A percentile compares a stretch with the other conserved stretches of the same genome.
phyloP scores from a whole-genome alignment of 768 basidiomycete genomes.

The Crucibulum laeve region DNA sequence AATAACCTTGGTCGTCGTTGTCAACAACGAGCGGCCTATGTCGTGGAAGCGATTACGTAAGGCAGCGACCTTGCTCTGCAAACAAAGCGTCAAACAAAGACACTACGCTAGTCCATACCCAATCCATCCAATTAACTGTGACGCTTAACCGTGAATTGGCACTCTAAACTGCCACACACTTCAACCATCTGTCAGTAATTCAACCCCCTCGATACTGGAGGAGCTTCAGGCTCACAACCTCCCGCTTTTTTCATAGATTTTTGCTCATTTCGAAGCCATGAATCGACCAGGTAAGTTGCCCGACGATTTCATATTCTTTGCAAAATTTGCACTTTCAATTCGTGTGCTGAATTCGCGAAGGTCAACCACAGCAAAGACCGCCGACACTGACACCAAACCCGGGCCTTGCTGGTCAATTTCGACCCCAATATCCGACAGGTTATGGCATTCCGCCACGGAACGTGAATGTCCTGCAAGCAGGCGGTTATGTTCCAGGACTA shows the following conservation, averaged over 20 bases:
- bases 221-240: constrained; percentile 8
- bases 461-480: constrained; percentile 42
- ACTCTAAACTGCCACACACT: constrained; percentile 7
- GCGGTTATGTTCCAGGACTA: constrained; percentile 53
- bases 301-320: constrained; percentile 8
- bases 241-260: constrained; percentile 22
- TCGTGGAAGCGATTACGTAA: too few relatives aligned
- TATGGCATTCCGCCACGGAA: constrained; percentile 63
- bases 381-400: constrained; percentile 69
- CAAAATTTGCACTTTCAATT: constrained; percentile 13
- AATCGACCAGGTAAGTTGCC: constrained; percentile 53
- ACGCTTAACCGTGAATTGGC: constrained; percentile 24
- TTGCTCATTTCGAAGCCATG: constrained; percentile 37
- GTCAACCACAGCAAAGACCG: constrained; percentile 79
- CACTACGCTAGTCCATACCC: constrained; percentile 16
- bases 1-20: too few relatives aligned
- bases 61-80: not conserved
- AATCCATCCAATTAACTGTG: not conserved
- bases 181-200: not conserved
- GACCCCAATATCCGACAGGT: constrained; percentile 40
- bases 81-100: constrained; percentile 8
- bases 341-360: constrained; percentile 32
- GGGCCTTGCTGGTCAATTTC: constrained; percentile 58
- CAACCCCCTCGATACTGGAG: constrained; percentile 3
- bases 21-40: too few relatives aligned